Evolutionary conservation across 257 asterid genomes (phyloP), one percentile per base, ranked within the genome.

Genomic region (Schizonepeta tenuifolia): DNA sequence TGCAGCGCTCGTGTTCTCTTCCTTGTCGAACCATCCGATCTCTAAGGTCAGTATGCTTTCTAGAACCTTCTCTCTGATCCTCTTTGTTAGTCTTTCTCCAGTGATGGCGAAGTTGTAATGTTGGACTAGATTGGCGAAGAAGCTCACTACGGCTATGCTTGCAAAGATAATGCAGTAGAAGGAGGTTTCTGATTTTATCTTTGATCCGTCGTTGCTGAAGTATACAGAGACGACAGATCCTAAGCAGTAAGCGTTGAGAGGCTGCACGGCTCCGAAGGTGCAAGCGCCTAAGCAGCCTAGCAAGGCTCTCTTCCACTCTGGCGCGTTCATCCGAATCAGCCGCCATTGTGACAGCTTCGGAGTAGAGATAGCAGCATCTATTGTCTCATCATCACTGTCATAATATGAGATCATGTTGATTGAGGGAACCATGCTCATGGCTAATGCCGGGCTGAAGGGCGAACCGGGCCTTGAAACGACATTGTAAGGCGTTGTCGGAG

Each of bases 21-120:
- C 96, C 79, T 12, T 57, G 64, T 91, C 97, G 51, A 83, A 91
- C 97, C 96, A 91, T 3, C 89, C 87, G 9, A 88, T 67, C 80
- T 90, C 97, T 18, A 88, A 88, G 1, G 89, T 86, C 5, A 89
- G 84, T 51, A 87, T 66, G 6, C 81, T 85, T 2, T 73, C 56
- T 0, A 91, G 76, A 47, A 87, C 83, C 43, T 66, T 80, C 59
- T 91, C 92, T 0, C 95, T 81, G 5, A 89, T 81, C 72, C 87
- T 83, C 79, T 86, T 91, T 1, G 89, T 84, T 33, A 89, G 47
- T 0, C 84, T 73, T 69, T 91, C 97, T 51, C 96, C 97, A 92
- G 87, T 86, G 22, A 83, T 12, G 0, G 91, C 85, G 7, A 91
- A 91, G 55, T 87, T 89, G 71, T 91, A 85, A 43, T 91, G 97